Evolutionary conservation across 2,329 filamentous ascomycete species (phyloP), one percentile per base, ranked within the genome.

Genomic region (Esteya vermicola): DNA sequence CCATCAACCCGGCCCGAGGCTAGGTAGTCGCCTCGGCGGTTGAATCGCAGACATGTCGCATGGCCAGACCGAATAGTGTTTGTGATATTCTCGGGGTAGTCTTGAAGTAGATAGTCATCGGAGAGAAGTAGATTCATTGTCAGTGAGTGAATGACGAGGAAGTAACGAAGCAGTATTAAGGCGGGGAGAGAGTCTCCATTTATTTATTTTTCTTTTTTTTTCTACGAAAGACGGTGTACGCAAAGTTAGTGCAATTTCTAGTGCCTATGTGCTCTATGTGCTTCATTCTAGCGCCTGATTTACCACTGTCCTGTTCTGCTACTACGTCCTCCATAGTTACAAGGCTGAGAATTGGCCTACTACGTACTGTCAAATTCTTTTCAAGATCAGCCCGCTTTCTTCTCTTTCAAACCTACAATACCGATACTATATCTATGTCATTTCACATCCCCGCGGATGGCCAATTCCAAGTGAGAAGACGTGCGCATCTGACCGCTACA

Each of bases 1-100:
- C 91, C 91, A 62, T 98, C 91, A 46, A 86, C 84, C 55, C 91
- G 80, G 47, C 91, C 91, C 23, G 88, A 93, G 33, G 91, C 91
- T 47, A 98, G 78, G 52, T 91, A 88, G 61, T 98, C 89, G 59
- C 91, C 91, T 55, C 80, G 84, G 55, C 86, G 84, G 55, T 89
- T 95, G 70, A 98, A 98, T 48, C 89, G 85, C 46, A 79, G 62
- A 53, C 72, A 76, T 49, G 72, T 75, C 43, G 74, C 71, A 60
- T 80, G 74, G 21, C 75, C 73, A 32, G 70, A 76, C 38, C 89
- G 82, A 47, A 98, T 80, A 43, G 82, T 88, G 54, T 85, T 85
- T 26, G 83, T 88, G 49, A 94, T 81, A 45, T 83, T 78, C 55
- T 95, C 88, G 40, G 89, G 88, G 57, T 91, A 93, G 63, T 95